Evolutionary conservation across 2,329 filamentous ascomycete species (phyloP), one percentile per base, ranked within the genome.

Genomic region (Monilinia vaccinii-corymbosi): DNA sequence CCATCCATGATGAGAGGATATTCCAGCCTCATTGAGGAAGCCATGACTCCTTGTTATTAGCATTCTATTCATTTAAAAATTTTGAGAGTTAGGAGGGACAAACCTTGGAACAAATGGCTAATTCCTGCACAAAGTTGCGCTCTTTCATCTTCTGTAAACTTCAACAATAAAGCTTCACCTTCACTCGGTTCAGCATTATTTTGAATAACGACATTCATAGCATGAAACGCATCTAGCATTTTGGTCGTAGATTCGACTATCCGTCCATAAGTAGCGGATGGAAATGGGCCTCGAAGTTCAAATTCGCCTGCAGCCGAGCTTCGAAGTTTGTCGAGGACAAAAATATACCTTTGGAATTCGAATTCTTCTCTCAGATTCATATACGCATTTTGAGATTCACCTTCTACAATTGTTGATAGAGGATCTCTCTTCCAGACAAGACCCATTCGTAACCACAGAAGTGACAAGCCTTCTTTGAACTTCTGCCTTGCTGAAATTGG

Each of bases 351-450:
- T 70, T 96, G 91, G 58, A 99, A 81, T 46, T 91, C 88, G 5
- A 88, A 83, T 71, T 96, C 92, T 73, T 97, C 94, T 40, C 86
- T 83, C n/a, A 91, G 82, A 63, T 87, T 87, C 81, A 97, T 91
- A 72, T 96, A 97, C 7, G 85, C 83, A 59, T 77, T 68, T n/a
- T 73, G 70, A 40, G 80, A 75, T 4, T 78, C 76, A 61, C 79
- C 83, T 49, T 85, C 79, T 0, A 85, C 76, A 59, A 96, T 80
- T 8, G 86, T 83, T 5, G 88, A 87, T 28, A 99, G 77, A 0
- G 94, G 94, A 10, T 95, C 93, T 48, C 92, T 85, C 75, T 93
- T 96, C 94, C 94, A 99, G 65, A 97, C 92, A 38, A 99, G 80
- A 18, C 91, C 90, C 85, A 99, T 92, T 61, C 95, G 89, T 8